These are phyloP conservation scores for Herpetomonas muscarum DNA, from an alignment of 208 protist genomes.

Conservation along the genomic window DNA sequence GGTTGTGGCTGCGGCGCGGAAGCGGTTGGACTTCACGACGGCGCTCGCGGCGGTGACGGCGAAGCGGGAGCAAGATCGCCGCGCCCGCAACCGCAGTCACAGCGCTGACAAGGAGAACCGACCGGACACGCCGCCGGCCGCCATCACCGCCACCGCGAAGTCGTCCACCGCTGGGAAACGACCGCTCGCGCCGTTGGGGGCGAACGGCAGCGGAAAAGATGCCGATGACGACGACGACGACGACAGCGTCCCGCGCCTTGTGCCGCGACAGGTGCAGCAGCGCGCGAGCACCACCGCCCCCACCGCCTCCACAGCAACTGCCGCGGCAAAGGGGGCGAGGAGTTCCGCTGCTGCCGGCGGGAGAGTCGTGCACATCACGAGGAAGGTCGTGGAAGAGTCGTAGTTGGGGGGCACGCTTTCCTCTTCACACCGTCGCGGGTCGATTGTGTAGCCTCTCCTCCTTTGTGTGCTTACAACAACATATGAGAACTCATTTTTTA, in stretches of 20 bases:
- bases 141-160: neutral
- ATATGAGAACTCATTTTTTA: conserved; percentile 1
- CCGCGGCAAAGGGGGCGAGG: no score
- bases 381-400: no score
- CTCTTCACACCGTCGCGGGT: no score
- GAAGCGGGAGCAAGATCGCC: conserved; percentile 31
- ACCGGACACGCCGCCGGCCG: neutral
- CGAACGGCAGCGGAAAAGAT: neutral
- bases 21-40: conserved; percentile 30
- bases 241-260: conserved; percentile 15
- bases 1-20: conserved; percentile 2
- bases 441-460: neutral
- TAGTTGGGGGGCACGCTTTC: no score
- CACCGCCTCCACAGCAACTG: neutral
- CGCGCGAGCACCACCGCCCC: neutral
- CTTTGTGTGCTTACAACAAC: neutral
- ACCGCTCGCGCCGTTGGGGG: neutral
- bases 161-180: neutral
- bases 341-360: no score
- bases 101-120: conserved; percentile 17
- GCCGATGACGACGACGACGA: conserved; percentile 18
- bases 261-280: neutral
- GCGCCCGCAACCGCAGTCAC: conserved; percentile 5
- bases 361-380: no score
- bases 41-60: conserved; percentile 33